Conservation (phyloP, 768 basidiomycete genomes). For the Tulasnella sp. region DNA sequence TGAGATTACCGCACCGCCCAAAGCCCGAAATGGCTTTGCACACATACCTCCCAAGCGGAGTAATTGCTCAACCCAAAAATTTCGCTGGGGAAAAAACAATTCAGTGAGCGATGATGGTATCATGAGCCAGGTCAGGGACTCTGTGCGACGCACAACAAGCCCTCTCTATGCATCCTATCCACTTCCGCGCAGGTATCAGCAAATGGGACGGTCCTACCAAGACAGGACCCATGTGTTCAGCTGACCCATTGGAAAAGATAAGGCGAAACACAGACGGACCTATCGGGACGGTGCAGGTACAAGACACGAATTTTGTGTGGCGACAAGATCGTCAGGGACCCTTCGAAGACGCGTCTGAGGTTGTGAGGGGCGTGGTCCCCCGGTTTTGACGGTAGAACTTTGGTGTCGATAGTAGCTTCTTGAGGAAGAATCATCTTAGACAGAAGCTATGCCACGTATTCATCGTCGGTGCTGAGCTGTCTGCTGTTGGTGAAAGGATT, state of each 20-base stretch:
- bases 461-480: neutral
- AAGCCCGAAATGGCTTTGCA: conserved; percentile 44
- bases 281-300: conserved; percentile 41
- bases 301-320: conserved; percentile 30
- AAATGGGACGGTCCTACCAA: conserved; percentile 36
- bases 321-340: conserved; percentile 5
- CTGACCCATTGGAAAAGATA: neutral
- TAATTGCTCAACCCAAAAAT: conserved; percentile 42
- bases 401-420: conserved; percentile 42
- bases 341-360: conserved; percentile 16
- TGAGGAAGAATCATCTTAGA: conserved; percentile 36
- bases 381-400: conserved; percentile 30
- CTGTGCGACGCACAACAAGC: conserved; percentile 35
- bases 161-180: conserved; percentile 45
- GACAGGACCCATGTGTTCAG: neutral
- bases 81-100: conserved; percentile 12
- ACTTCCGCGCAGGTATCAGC: conserved; percentile 42
- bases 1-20: conserved; percentile 50
- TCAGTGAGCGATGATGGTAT: neutral
- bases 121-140: conserved; percentile 31
- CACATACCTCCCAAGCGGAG: conserved; percentile 32
- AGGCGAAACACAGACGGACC: neutral
- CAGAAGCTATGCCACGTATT: conserved; percentile 30
- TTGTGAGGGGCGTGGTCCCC: conserved; percentile 20
- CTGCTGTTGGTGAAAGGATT: neutral